Evolutionary conservation across 306 rosid genomes (phyloP).

Genomic region (Acacia melanoxylon): DNA sequence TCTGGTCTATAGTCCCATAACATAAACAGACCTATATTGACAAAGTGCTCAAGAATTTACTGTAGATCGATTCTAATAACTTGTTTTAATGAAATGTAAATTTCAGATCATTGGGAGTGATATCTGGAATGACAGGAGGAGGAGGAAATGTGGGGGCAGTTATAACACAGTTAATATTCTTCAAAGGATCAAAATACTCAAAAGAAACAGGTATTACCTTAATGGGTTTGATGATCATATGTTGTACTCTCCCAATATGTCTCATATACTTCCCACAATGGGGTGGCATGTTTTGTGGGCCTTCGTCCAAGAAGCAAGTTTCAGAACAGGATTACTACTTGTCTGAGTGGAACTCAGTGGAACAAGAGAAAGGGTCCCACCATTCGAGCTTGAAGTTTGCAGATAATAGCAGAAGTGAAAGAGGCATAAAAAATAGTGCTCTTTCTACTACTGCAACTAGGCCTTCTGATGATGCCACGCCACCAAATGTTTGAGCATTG

Average conservation of each 20-base stretch:
- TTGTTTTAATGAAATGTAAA: neutral
- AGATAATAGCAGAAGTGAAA: constrained; percentile 68
- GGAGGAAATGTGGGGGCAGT: constrained; percentile 97
- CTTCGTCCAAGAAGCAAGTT: constrained; percentile 36
- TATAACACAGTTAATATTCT: constrained; percentile 76
- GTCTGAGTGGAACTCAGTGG: constrained; percentile 73
- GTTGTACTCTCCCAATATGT: constrained; percentile 69
- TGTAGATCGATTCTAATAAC: neutral
- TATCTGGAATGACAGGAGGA: constrained; percentile 95
- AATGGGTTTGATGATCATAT: constrained; percentile 84
- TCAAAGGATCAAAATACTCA: constrained; percentile 75
- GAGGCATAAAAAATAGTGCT: constrained; percentile 42
- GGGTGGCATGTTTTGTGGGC: constrained; percentile 90
- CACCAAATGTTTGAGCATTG: neutral
- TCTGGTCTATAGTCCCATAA: neutral
- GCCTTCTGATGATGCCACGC: constrained; percentile 33
- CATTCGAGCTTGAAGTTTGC: constrained; percentile 77
- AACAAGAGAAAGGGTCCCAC: constrained; percentile 68
- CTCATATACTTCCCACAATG: constrained; percentile 85
- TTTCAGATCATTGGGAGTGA: constrained; percentile 80
- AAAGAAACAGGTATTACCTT: constrained; percentile 82
- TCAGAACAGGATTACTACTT: constrained; percentile 86
- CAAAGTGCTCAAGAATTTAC: neutral
- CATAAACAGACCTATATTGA: neutral
- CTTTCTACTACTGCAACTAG: constrained; percentile 24